A percentile compares a stretch with the other conserved stretches of the same genome.
Evolutionary conservation across 495 filamentous ascomycete species (phyloP).

Genomic region (Hypoxylon cercidicola): DNA sequence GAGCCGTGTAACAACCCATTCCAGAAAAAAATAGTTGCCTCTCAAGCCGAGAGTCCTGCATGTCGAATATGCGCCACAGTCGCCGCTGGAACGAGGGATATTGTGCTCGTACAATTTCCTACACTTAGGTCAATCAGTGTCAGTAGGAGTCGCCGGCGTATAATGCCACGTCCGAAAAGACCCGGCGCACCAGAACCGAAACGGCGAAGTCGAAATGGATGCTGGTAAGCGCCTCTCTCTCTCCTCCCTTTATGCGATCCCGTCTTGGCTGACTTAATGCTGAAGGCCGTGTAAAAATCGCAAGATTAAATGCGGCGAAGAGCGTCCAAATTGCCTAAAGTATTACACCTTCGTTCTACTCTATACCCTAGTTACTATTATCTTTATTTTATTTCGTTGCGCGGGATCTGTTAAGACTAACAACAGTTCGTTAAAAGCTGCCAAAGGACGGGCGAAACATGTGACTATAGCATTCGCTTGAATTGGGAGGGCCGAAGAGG

Average conservation of each 20-base stretch:
- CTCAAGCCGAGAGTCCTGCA: slow-evolving; percentile 44
- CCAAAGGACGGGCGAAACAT: slow-evolving; percentile 76
- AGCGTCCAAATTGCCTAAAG: slow-evolving; percentile 80
- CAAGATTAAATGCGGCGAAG: slow-evolving; percentile 90
- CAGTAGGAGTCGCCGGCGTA: slow-evolving; percentile 38
- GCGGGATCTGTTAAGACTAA: slow-evolving; percentile 25
- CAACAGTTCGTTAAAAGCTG: slow-evolving; percentile 55
- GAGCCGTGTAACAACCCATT: slow-evolving; percentile 41
- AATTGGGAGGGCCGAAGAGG: slow-evolving; percentile 82
- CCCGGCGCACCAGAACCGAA: slow-evolving; percentile 74
- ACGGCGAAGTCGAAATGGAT: slow-evolving; percentile 82
- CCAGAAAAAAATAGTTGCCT: slow-evolving; percentile 33
- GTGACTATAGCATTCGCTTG: slow-evolving; percentile 86
- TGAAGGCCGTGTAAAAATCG: slow-evolving; percentile 83
- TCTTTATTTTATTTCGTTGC: slow-evolving; percentile 3
- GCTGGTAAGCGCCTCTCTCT: slow-evolving; percentile 67
- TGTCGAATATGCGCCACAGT: slow-evolving; percentile 46
- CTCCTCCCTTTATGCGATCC: slow-evolving; percentile 6
- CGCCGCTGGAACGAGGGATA: slow-evolving; percentile 45
- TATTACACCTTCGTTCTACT: slow-evolving; percentile 34
- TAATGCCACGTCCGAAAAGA: slow-evolving; percentile 75
- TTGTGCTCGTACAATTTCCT: slow-evolving; percentile 47
- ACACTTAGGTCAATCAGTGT: slow-evolving; percentile 39
- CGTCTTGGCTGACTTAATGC: slow-evolving; percentile 13
- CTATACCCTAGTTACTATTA: slow-evolving; percentile 1